phyloP scores from a whole-genome alignment of 768 basidiomycete species.

The Botryobasidium botryosum region DNA sequence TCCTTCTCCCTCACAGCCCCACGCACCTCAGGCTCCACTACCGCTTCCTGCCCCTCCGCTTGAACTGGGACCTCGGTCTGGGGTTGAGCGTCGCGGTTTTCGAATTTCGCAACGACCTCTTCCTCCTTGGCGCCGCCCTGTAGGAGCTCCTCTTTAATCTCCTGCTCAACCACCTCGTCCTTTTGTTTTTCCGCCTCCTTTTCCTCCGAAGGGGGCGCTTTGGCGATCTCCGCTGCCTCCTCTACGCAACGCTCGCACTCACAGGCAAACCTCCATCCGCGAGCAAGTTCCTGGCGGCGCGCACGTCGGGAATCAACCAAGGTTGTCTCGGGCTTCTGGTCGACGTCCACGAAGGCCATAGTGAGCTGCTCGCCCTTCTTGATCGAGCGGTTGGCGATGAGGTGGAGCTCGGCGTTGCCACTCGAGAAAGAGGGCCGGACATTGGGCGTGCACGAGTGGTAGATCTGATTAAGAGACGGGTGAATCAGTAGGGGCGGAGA shows the following conservation, averaged over 20 bases:
- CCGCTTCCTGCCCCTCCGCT: too few species aligned
- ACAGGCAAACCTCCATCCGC: conserved; percentile 74
- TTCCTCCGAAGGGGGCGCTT: background rate
- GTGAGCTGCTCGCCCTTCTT: conserved; percentile 63
- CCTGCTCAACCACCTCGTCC: conserved; percentile 1
- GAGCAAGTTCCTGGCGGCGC: conserved; percentile 53
- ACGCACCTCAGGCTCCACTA: too few species aligned
- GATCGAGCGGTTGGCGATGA: conserved; percentile 47
- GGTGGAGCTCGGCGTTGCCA: conserved; percentile 51
- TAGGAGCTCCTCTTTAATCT: conserved; percentile 4
- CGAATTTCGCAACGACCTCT: conserved; percentile 1
- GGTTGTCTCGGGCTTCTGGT: conserved; percentile 30
- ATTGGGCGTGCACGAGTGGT: conserved; percentile 59
- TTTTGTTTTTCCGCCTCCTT: background rate
- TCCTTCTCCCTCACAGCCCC: too few species aligned
- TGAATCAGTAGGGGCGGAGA: background rate
- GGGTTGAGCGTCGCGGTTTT: conserved; percentile 3
- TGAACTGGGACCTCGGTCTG: too few species aligned
- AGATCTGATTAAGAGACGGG: conserved; percentile 23
- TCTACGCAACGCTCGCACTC: conserved; percentile 43
- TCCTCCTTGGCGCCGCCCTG: conserved; percentile 6
- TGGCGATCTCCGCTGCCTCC: conserved; percentile 27
- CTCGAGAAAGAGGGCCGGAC: conserved; percentile 45
- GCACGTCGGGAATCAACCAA: conserved; percentile 39
- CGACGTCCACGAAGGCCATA: conserved; percentile 58